Evolutionary conservation across 2,329 filamentous ascomycete genomes (phyloP).

Genomic region (Cordyceps cicadae): DNA sequence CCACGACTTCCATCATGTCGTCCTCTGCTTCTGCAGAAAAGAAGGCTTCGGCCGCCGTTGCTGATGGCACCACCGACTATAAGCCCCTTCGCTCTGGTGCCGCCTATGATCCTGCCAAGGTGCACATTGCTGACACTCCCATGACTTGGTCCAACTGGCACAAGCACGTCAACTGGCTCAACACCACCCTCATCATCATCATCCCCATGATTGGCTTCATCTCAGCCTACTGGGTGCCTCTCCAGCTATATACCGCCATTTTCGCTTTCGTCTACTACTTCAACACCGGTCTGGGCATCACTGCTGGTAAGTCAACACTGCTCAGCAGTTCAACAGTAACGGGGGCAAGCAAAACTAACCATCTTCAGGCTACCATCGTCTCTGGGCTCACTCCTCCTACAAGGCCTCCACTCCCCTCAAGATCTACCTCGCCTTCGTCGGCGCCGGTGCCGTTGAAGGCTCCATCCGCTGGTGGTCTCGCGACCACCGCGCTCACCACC

Average conservation of each 20-base stretch:
- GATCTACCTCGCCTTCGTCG: constrained; percentile 73
- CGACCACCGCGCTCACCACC: constrained; percentile 79
- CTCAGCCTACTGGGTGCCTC: constrained; percentile 68
- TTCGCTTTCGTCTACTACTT: constrained; percentile 76
- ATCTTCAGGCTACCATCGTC: constrained; percentile 46
- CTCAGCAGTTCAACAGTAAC: no score
- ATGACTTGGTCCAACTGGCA: constrained; percentile 80
- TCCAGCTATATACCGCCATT: constrained; percentile 61
- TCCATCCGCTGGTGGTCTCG: constrained; percentile 86
- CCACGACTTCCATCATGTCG: constrained; percentile 6
- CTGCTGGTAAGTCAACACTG: constrained; percentile 49
- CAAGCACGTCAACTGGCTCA: constrained; percentile 91
- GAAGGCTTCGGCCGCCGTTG: constrained; percentile 34
- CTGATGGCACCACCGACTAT: constrained; percentile 49
- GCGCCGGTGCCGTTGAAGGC: constrained; percentile 75
- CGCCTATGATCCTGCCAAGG: constrained; percentile 55
- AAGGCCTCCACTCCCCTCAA: constrained; percentile 67
- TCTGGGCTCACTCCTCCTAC: constrained; percentile 82
- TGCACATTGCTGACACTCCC: constrained; percentile 76
- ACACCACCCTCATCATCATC: constrained; percentile 70
- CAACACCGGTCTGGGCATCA: constrained; percentile 73
- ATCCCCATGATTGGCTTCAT: constrained; percentile 68
- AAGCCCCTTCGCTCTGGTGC: constrained; percentile 35
- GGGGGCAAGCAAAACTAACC: background rate
- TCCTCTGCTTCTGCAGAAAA: constrained; percentile 7